Evolutionary conservation across 345 rosid genomes (phyloP).

Genomic region (Heritiera fomes): DNA sequence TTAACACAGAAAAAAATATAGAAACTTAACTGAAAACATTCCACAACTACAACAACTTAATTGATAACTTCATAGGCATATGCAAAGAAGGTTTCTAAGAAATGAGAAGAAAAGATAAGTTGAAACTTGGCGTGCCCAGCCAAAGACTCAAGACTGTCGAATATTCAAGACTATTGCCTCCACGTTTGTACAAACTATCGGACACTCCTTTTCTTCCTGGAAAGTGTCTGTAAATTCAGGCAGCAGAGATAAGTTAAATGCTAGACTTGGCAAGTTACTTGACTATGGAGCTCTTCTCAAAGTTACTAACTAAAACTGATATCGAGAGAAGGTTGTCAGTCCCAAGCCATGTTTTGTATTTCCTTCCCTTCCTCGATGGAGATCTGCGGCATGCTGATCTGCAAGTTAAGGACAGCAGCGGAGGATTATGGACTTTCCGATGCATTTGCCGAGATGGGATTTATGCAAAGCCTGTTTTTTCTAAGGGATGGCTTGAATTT

Average conservation of each 20-base stretch:
- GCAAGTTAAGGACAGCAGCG: not conserved
- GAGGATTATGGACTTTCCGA: not conserved
- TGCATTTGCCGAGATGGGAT: not conserved
- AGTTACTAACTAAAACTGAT: constrained; percentile 18
- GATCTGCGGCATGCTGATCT: not conserved
- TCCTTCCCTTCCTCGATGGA: not conserved
- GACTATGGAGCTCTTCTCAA: constrained; percentile 16
- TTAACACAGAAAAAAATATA: not conserved
- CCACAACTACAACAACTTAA: not conserved
- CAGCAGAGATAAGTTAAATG: not conserved
- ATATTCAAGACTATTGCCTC: too few relatives aligned
- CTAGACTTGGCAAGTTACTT: too few relatives aligned
- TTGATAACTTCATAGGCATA: not conserved
- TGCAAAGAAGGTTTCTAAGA: not conserved
- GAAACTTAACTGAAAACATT: not conserved
- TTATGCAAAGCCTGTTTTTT: constrained; percentile 13
- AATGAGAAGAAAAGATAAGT: not conserved
- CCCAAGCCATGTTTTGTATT: not conserved
- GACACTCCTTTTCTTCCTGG: too few relatives aligned
- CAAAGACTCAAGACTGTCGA: too few relatives aligned
- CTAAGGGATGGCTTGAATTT: constrained; percentile 19
- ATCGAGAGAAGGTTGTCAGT: constrained; percentile 14
- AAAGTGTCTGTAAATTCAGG: too few relatives aligned
- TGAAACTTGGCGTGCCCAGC: not conserved
- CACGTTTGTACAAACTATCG: too few relatives aligned